These are phyloP conservation scores for Clonostachys chloroleuca DNA, from an alignment of 2,329 filamentous ascomycete genomes.

Conservation along the genomic window DNA sequence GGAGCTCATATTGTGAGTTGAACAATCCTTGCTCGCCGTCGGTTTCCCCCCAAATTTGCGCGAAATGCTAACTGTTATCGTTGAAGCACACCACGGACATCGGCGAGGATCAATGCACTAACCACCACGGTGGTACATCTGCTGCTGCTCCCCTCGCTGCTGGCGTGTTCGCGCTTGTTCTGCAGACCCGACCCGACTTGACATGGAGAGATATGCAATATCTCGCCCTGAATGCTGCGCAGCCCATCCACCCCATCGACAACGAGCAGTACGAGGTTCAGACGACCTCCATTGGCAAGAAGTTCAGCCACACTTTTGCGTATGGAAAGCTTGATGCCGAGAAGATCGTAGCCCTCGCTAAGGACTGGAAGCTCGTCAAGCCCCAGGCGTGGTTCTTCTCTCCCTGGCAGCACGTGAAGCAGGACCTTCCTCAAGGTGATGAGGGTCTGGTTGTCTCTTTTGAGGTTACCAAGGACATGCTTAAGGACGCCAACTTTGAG, in stretches of 20 bases:
- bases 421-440: conserved; percentile 79
- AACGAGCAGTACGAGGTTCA: conserved; percentile 71
- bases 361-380: conserved; percentile 83
- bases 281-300: conserved; percentile 72
- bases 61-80: background rate
- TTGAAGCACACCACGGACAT: conserved; percentile 86
- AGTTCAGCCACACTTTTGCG: conserved; percentile 91
- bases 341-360: conserved; percentile 78
- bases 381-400: conserved; percentile 94
- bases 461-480: conserved; percentile 75
- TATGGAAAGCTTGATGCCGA: conserved; percentile 95
- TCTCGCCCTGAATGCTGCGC: conserved; percentile 77
- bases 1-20: conserved; percentile 73
- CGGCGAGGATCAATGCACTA: conserved; percentile 74
- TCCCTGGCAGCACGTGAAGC: conserved; percentile 88
- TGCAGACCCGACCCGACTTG: conserved; percentile 80
- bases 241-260: conserved; percentile 71
- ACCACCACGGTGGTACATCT: conserved; percentile 87
- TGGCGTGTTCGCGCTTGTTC: conserved; percentile 83
- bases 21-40: too few relatives aligned
- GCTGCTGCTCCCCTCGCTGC: conserved; percentile 91
- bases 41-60: background rate
- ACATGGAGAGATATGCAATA: conserved; percentile 95
- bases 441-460: conserved; percentile 76
- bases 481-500: conserved; percentile 78